Conservation (phyloP, 2,329 filamentous ascomycete genomes). For the Cercospora sp. region DNA sequence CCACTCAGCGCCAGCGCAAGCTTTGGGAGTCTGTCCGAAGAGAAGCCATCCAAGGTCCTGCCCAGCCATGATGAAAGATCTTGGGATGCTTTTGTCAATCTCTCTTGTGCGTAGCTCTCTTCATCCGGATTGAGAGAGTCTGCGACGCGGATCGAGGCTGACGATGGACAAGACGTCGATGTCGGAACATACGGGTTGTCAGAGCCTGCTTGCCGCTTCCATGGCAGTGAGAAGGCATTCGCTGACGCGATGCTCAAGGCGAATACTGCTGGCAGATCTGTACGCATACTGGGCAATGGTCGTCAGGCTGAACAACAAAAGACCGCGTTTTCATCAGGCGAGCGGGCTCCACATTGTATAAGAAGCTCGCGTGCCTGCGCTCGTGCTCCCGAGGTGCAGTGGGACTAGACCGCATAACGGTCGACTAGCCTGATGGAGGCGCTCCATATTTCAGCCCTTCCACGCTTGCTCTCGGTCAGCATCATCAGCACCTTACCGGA, state of each 20-base stretch:
- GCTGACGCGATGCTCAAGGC: slow-evolving; percentile 3
- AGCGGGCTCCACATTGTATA: background rate
- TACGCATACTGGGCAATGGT: background rate
- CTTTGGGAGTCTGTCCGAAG: slow-evolving; percentile 11
- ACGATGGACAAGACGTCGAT: slow-evolving; percentile 8
- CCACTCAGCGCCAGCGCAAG: slow-evolving; percentile 21
- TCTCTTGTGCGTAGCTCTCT: slow-evolving; percentile 7
- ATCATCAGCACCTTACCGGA: background rate
- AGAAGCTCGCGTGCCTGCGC: slow-evolving; percentile 1
- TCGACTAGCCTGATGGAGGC: slow-evolving; percentile 1
- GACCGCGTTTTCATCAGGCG: background rate
- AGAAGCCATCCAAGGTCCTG: slow-evolving; percentile 8
- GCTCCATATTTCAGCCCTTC: background rate
- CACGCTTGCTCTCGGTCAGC: background rate
- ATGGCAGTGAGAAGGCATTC: background rate
- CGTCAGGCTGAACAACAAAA: background rate
- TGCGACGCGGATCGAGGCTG: slow-evolving; percentile 11
- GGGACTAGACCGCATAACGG: slow-evolving; percentile 1
- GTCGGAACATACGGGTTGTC: slow-evolving; percentile 14
- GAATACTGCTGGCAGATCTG: background rate
- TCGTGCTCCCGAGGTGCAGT: slow-evolving; percentile 6
- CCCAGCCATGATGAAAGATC: slow-evolving; percentile 16
- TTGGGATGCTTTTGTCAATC: slow-evolving; percentile 8
- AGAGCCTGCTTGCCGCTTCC: slow-evolving; percentile 11
- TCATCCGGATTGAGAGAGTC: slow-evolving; percentile 16